Percentiles rank a stretch among this genome's conserved stretches.
Conservation (phyloP, 2,329 filamentous ascomycete genomes). For the Leptosphaerulina australis region DNA sequence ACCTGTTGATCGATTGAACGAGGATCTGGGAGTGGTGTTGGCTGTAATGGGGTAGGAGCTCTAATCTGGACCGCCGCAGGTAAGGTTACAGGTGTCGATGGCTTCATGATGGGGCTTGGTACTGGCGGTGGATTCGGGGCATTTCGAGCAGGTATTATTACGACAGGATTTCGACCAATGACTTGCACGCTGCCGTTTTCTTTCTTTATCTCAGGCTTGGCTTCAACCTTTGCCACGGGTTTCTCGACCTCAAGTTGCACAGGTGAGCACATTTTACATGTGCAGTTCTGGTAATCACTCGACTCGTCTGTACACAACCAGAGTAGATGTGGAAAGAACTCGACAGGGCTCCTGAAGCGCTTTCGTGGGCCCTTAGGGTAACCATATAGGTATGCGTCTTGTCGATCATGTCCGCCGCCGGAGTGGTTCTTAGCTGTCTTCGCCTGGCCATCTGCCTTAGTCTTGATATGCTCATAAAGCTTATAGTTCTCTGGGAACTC, state of each 20-base stretch:
- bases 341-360: slow-evolving; percentile 63
- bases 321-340: slow-evolving; percentile 65
- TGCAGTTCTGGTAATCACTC: slow-evolving; percentile 61
- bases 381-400: slow-evolving; percentile 66
- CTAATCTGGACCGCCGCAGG: slow-evolving; percentile 30
- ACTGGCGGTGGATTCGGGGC: slow-evolving; percentile 29
- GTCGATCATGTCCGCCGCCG: slow-evolving; percentile 59
- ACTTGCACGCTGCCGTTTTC: slow-evolving; percentile 11
- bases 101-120: slow-evolving; percentile 33
- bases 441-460: slow-evolving; percentile 55
- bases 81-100: slow-evolving; percentile 23
- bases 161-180: slow-evolving; percentile 27
- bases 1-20: slow-evolving; percentile 56
- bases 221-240: slow-evolving; percentile 32
- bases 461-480: slow-evolving; percentile 65
- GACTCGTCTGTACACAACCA: slow-evolving; percentile 62
- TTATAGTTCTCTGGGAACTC: slow-evolving; percentile 62
- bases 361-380: slow-evolving; percentile 63
- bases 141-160: slow-evolving; percentile 36
- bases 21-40: slow-evolving; percentile 50
- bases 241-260: slow-evolving; percentile 56
- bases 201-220: slow-evolving; percentile 38
- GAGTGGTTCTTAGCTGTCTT: slow-evolving; percentile 58
- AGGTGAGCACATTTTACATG: slow-evolving; percentile 63
- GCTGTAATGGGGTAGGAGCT: slow-evolving; percentile 31